phyloP scores from a whole-genome alignment of 1,139 yeast genomes.

The Pichia sp. region DNA sequence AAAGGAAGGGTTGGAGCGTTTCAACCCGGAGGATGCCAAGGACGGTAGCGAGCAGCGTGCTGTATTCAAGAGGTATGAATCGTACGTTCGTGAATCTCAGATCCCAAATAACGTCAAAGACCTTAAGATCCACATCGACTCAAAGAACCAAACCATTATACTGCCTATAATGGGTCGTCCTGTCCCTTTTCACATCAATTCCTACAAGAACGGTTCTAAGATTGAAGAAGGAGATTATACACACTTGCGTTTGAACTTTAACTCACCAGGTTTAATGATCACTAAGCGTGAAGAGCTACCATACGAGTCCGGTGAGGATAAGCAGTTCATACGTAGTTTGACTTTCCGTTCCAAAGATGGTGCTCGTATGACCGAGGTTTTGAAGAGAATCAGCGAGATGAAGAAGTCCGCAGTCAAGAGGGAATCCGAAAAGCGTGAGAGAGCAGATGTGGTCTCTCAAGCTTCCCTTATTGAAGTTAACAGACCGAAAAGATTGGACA shows the following conservation, averaged over 20 bases:
- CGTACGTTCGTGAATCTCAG: slow-evolving; percentile 89
- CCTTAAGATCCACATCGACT: slow-evolving; percentile 81
- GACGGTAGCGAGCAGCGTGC: slow-evolving; percentile 64
- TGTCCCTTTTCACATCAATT: slow-evolving; percentile 93
- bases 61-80: slow-evolving; percentile 86
- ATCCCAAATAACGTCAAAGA: slow-evolving; percentile 81
- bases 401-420: slow-evolving; percentile 89
- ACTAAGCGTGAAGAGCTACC: slow-evolving; percentile 77
- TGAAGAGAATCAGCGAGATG: slow-evolving; percentile 85
- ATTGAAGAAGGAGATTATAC: slow-evolving; percentile 96
- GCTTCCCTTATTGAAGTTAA: slow-evolving; percentile 80
- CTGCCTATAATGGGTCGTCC: slow-evolving; percentile 94
- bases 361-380: slow-evolving; percentile 87
- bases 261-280: slow-evolving; percentile 70
- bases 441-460: slow-evolving; percentile 94
- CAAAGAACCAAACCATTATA: slow-evolving; percentile 81
- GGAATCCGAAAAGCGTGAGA: slow-evolving; percentile 84
- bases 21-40: slow-evolving; percentile 69
- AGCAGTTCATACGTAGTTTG: slow-evolving; percentile 80
- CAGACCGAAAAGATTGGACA: slow-evolving; percentile 81
- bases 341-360: slow-evolving; percentile 88
- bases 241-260: slow-evolving; percentile 83
- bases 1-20: slow-evolving; percentile 77
- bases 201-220: slow-evolving; percentile 91
- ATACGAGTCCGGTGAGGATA: slow-evolving; percentile 82